These are phyloP conservation scores for Euphorbia peplus DNA, from an alignment of 345 rosid species.

Conservation along the genomic window DNA sequence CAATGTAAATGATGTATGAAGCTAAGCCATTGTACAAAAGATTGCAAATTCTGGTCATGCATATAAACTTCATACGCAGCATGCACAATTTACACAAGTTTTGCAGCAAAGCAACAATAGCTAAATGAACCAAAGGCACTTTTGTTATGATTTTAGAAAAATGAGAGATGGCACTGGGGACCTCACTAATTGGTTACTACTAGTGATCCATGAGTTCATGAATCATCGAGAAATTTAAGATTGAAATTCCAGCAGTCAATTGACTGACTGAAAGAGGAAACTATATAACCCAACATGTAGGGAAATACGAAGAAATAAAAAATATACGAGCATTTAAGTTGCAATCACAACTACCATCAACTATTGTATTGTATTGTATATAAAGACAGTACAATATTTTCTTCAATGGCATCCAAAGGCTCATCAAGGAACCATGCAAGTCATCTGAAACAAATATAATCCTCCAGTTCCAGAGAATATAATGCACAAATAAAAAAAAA, in stretches of 20 bases:
- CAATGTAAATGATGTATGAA: background rate
- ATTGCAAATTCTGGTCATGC: background rate
- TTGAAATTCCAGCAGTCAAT: background rate
- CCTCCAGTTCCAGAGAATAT: slow-evolving; percentile 6
- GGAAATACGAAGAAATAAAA: background rate
- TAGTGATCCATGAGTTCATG: background rate
- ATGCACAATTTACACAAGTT: background rate
- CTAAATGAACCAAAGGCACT: background rate
- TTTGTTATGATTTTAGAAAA: background rate
- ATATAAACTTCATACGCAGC: background rate
- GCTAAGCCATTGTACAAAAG: background rate
- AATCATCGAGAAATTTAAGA: slow-evolving; percentile 8
- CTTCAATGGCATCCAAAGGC: slow-evolving; percentile 6
- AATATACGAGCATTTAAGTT: background rate
- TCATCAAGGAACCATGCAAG: slow-evolving; percentile 2
- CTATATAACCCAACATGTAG: background rate
- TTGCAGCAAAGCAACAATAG: background rate
- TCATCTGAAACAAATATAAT: background rate
- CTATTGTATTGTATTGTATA: background rate
- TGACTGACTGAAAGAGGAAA: background rate
- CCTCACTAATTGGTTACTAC: background rate
- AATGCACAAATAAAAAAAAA: too few species aligned
- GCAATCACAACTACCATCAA: background rate
- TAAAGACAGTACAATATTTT: background rate
- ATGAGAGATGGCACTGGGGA: background rate